A percentile compares a stretch with the other conserved stretches of the same genome.
Conservation (phyloP, 208 protist species). For the Wallacemonas sp. region DNA sequence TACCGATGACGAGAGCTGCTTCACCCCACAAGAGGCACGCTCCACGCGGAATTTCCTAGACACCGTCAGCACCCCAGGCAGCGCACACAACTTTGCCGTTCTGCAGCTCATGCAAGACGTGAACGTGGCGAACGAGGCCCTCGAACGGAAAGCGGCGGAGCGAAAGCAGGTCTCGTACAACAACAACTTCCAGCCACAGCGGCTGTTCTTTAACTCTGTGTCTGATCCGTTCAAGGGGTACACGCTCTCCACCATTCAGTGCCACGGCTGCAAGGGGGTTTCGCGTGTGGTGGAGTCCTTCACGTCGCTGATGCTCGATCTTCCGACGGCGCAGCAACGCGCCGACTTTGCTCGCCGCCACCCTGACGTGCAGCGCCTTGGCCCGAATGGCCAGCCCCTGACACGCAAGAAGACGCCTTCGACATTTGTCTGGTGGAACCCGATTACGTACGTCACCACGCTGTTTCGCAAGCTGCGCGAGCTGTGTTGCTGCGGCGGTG, state of each 20-base stretch:
- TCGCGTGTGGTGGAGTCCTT: slow-evolving; percentile 74
- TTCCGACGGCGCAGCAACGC: slow-evolving; percentile 62
- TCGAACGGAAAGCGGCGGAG: slow-evolving; percentile 43
- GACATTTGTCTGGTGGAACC: slow-evolving; percentile 57
- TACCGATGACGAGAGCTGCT: background rate
- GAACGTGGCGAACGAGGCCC: slow-evolving; percentile 64
- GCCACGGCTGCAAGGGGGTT: slow-evolving; percentile 56
- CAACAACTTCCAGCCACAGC: slow-evolving; percentile 40
- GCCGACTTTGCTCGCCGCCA: slow-evolving; percentile 43
- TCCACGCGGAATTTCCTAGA: background rate
- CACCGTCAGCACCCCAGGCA: slow-evolving; percentile 11
- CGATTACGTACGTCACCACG: slow-evolving; percentile 35
- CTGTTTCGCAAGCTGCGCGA: slow-evolving; percentile 23
- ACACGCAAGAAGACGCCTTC: slow-evolving; percentile 22
- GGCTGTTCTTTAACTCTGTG: slow-evolving; percentile 61
- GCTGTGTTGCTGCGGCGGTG: background rate
- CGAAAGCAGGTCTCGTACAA: slow-evolving; percentile 32
- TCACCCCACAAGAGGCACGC: slow-evolving; percentile 1
- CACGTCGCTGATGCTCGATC: slow-evolving; percentile 72
- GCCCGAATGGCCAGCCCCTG: slow-evolving; percentile 24
- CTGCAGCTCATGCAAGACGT: slow-evolving; percentile 65
- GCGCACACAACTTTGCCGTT: slow-evolving; percentile 32
- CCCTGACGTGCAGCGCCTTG: slow-evolving; percentile 45
- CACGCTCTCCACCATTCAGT: slow-evolving; percentile 64
- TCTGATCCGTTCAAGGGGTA: slow-evolving; percentile 86